Base-by-base conservation (phyloP, 768 basidiomycete species). In the Cubamyces lactineus region DNA sequence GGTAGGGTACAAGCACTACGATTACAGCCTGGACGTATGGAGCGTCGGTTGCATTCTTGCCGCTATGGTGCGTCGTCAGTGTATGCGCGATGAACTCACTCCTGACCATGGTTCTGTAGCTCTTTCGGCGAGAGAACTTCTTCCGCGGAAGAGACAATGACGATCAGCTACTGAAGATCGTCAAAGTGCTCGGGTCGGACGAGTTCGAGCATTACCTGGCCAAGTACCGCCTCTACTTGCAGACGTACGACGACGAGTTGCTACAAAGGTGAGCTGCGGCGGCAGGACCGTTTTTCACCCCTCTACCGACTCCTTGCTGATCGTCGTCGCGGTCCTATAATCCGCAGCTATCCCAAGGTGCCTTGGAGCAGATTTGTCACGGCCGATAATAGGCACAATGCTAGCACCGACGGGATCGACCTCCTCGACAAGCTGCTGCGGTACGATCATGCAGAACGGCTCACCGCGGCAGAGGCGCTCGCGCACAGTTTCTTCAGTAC, bases 121-220 rank as follows among this genome's bases (percentile, higher is more conserved):
- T 98, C 70, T 98, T 98, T 84, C 87, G 96, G 67, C 96, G 96
- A 73, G 96, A 98, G 74, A 94, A 95, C 48, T 97, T 98, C 80
- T 98, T 98, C 84, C 96, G 98, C 68, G 96, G 96, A n/a, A 92
- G 95, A 71, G 96, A 98, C 76, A 98, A 98, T 77, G 96, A 96
- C 69, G 96, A 98, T 76, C 96, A 98, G 74, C 80, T 98, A 64
- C 94, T 97, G 70, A 98, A 97, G 78, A 98, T 98, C 66, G 87
- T 94, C 58, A 98, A 97, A 78, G 94, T 98, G 54, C 82, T 98
- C 62, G 96, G 96, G 45, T 97, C 96, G 8, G 95, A 97, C 69
- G 94, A 96, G 69, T 79, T 98, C 34, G 96, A 93, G 74, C 79
- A 85, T 40, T 98, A 98, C 74, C 85, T 94, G 64, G 88, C 94